These are phyloP conservation scores for Alternaria sp. DNA, from an alignment of 2,329 filamentous ascomycete genomes.

Conservation along the genomic window DNA sequence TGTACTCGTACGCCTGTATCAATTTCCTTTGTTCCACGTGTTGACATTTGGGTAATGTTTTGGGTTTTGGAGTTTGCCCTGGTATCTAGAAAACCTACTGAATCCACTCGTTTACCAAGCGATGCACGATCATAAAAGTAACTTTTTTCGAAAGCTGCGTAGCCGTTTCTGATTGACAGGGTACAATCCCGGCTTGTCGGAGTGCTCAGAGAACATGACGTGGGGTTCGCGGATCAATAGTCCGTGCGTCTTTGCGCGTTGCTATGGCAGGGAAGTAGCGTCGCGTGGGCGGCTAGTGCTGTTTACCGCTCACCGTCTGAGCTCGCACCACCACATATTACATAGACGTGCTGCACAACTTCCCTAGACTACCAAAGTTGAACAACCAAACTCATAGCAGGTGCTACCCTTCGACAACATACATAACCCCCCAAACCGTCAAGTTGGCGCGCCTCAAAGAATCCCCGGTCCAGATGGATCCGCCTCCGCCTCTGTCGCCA, in stretches of 20 bases:
- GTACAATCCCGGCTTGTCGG: neutral
- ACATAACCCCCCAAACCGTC: slow-evolving; percentile 29
- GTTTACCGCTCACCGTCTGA: slow-evolving; percentile 29
- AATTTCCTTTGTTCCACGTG: neutral
- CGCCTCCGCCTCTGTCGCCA: slow-evolving; percentile 46
- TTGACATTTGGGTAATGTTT: neutral
- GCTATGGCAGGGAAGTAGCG: slow-evolving; percentile 31
- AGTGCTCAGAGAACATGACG: slow-evolving; percentile 4
- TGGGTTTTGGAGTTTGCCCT: neutral
- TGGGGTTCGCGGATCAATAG: slow-evolving; percentile 10
- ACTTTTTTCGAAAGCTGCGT: neutral
- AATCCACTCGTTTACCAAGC: neutral
- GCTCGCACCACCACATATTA: slow-evolving; percentile 24
- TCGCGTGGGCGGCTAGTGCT: slow-evolving; percentile 26
- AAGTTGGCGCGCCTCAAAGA: slow-evolving; percentile 49
- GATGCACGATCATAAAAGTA: neutral
- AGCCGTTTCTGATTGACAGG: neutral
- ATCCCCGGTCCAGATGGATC: slow-evolving; percentile 43
- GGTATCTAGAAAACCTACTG: neutral
- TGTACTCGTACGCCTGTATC: neutral
- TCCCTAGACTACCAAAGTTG: slow-evolving; percentile 15
- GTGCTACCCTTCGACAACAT: slow-evolving; percentile 9
- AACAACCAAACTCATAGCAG: slow-evolving; percentile 4
- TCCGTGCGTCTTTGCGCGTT: slow-evolving; percentile 28
- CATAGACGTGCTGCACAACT: slow-evolving; percentile 15